These are phyloP conservation scores for Bimuria novae-zelandiae DNA, from an alignment of 2,329 filamentous ascomycete species.

Conservation along the genomic window DNA sequence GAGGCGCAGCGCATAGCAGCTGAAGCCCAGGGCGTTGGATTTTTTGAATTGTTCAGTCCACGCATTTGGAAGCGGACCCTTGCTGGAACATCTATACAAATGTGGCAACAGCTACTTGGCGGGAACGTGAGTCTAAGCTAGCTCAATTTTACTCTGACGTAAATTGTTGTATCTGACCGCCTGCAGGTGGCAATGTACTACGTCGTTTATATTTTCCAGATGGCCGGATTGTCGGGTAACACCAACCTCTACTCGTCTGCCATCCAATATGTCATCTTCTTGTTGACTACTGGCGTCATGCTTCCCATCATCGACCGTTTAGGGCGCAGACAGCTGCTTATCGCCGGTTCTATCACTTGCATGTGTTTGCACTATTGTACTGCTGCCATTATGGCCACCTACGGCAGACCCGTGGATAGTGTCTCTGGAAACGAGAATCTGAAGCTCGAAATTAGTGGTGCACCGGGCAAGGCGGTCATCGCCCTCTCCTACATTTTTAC, in stretches of 20 bases:
- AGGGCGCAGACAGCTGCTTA: conserved; percentile 47
- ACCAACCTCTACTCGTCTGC: conserved; percentile 50
- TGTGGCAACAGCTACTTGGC: conserved; percentile 58
- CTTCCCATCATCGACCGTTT: conserved; percentile 51
- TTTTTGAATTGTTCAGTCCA: conserved; percentile 53
- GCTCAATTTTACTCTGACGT: neutral
- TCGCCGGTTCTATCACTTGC: conserved; percentile 51
- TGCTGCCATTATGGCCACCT: neutral
- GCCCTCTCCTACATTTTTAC: conserved; percentile 69
- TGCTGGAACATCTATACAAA: conserved; percentile 61
- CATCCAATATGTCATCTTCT: conserved; percentile 50
- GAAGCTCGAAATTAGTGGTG: conserved; percentile 57
- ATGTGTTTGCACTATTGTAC: conserved; percentile 47
- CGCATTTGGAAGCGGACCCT: conserved; percentile 64
- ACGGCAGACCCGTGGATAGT: conserved; percentile 30
- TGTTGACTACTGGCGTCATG: conserved; percentile 47
- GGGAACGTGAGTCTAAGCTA: conserved; percentile 46
- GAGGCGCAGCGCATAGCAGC: conserved; percentile 48
- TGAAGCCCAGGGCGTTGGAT: conserved; percentile 27
- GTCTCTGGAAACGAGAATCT: conserved; percentile 58
- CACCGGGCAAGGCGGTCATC: conserved; percentile 65
- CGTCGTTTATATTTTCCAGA: conserved; percentile 64
- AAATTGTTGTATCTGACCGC: too few species aligned
- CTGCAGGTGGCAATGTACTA: conserved; percentile 56
- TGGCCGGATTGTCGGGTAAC: conserved; percentile 61